Conservation (phyloP, 2,329 filamentous ascomycete species). For the Iodosphaeria phyllophila region DNA sequence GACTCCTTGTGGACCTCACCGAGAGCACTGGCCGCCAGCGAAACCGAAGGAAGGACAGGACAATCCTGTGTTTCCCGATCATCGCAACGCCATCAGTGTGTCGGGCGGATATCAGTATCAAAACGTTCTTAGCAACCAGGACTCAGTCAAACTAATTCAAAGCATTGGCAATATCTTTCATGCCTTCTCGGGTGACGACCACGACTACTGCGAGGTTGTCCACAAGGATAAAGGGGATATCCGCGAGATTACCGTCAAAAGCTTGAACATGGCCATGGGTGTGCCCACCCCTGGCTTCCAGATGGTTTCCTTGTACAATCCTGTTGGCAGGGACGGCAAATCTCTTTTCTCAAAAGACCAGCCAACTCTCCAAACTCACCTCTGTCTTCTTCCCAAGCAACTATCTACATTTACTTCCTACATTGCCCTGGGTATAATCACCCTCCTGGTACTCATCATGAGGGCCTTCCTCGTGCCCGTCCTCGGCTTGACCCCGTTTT, state of each 20-base stretch:
- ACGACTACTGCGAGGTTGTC: conserved; percentile 87
- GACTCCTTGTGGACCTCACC: conserved; percentile 71
- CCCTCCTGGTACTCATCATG: conserved; percentile 27
- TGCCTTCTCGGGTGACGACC: conserved; percentile 90
- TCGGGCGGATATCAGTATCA: conserved; percentile 84
- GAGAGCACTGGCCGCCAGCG: conserved; percentile 66
- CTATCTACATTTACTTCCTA: conserved; percentile 72
- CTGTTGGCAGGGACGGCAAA: conserved; percentile 44
- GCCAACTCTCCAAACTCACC: conserved; percentile 64
- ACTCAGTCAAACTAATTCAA: conserved; percentile 58
- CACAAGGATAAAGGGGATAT: conserved; percentile 52
- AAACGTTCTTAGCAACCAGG: conserved; percentile 64
- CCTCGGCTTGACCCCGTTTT: conserved; percentile 32
- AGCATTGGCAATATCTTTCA: conserved; percentile 68
- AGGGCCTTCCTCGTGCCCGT: conserved; percentile 38
- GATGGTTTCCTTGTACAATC: conserved; percentile 83
- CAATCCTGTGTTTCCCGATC: conserved; percentile 35
- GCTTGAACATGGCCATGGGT: conserved; percentile 90
- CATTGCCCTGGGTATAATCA: conserved; percentile 37
- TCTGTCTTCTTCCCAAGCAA: conserved; percentile 83
- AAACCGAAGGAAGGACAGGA: conserved; percentile 39
- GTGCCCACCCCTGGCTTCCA: conserved; percentile 74
- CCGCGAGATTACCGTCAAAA: conserved; percentile 86
- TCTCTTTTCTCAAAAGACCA: conserved; percentile 22
- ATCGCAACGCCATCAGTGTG: conserved; percentile 63